phyloP scores from a whole-genome alignment of 306 rosid species.

The Astragalus glycyphyllos region DNA sequence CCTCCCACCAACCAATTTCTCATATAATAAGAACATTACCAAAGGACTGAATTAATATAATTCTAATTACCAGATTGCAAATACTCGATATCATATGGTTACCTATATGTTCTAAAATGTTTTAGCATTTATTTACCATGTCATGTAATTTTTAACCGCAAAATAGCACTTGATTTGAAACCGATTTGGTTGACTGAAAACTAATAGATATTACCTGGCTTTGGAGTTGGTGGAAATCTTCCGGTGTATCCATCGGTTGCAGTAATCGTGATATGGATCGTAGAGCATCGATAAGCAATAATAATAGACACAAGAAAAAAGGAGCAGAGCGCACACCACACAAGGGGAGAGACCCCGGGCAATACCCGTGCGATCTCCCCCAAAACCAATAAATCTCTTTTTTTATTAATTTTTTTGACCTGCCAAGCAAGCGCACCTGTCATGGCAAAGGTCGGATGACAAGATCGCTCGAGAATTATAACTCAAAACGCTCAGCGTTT shows the following conservation, averaged over 20 bases:
- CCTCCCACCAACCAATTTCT: too few species aligned
- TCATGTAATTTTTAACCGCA: too few species aligned
- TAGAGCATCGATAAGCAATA: neutral
- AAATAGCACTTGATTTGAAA: too few species aligned
- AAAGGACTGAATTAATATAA: neutral
- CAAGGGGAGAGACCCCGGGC: conserved; percentile 72
- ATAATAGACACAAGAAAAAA: conserved; percentile 37
- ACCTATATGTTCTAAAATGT: too few species aligned
- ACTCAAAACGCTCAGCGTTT: conserved; percentile 21
- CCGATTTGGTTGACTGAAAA: neutral
- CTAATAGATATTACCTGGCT: conserved; percentile 43
- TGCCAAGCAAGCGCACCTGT: conserved; percentile 99
- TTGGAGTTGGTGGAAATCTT: neutral
- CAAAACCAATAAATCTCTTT: conserved; percentile 47
- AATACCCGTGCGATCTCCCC: conserved; percentile 85
- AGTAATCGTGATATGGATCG: neutral
- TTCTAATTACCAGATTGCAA: too few species aligned
- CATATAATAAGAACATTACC: conserved; percentile 5
- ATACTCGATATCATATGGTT: too few species aligned
- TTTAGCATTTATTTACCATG: too few species aligned
- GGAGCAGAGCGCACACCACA: conserved; percentile 56
- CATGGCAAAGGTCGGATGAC: conserved; percentile 99
- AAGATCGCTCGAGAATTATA: conserved; percentile 49
- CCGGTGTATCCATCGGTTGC: conserved; percentile 21
- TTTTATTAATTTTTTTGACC: conserved; percentile 75